Evolutionary conservation across 1,139 yeast species (phyloP), one percentile per base, ranked within the genome.

Genomic region (Hemisphaericaspora subhashii): DNA sequence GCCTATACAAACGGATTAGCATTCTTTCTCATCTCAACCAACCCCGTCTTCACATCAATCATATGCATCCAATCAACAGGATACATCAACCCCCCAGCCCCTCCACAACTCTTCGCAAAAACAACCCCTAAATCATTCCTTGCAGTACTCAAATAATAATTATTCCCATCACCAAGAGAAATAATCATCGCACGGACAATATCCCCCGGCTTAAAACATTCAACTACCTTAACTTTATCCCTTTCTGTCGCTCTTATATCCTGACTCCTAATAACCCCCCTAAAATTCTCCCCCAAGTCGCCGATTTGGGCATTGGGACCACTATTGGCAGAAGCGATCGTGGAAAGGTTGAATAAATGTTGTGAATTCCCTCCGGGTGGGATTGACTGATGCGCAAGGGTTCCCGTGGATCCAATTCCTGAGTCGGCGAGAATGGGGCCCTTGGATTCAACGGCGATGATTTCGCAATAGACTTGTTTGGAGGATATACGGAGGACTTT

Each of bases 1-100:
- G n/a, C n/a, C 38, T 39, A 43, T 37, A 37, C 32, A 35, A 84
- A 83, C 8, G 97, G 96, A 60, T 88, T 90, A 5, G 98, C 98
- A 64, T 96, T 88, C 60, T 94, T 94, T 43, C 98, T 74, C 52
- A 72, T 71, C 55, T 90, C 98, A 18, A 80, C 63, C 15, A 74
- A 76, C 1, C 97, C 97, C 3, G 89, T 80, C 31, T 65, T 68
- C 4, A 83, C 81, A 47, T 87, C 81, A 35, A 85, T 75, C 98
- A 94, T 92, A 9, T 89, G 86, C 62, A 89, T 90, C 98, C 98
- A 94, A 63, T 92, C 98, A 27, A 89, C 63, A 3, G 98, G 95
- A 52, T 82, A 85, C 92, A 94, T 82, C 44, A 83, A 66, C 36
- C 78, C 81, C 1, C 96, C 97, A 8, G 83, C 78, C 9, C 89